A percentile compares a stretch with the other conserved stretches of the same genome.
Conservation (phyloP, 1,139 yeast species). For the Taphrina confusa region DNA sequence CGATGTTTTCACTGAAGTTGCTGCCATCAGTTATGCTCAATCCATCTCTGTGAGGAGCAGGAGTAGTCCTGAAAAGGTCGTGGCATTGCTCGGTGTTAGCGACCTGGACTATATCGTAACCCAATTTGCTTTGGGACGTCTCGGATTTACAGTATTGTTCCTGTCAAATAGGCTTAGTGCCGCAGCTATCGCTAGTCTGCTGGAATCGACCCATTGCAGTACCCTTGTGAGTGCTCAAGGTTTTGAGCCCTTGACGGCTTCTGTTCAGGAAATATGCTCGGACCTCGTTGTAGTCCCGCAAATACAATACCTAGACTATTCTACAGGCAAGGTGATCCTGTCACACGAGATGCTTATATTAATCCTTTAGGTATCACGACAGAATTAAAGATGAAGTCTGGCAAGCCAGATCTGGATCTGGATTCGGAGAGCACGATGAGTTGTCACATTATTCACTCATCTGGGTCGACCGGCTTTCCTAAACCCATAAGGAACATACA, state of each 20-base stretch:
- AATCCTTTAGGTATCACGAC: not conserved
- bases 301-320: not conserved
- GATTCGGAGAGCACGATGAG: not conserved
- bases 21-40: not conserved
- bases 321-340: not conserved
- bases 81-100: not conserved
- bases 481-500: not conserved
- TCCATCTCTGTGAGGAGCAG: not conserved
- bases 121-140: conserved; percentile 1
- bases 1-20: not conserved
- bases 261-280: not conserved
- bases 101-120: conserved; percentile 6
- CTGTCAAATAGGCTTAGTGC: conserved; percentile 1
- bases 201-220: not conserved
- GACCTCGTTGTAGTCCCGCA: not conserved
- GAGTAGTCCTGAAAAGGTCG: conserved; percentile 1
- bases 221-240: not conserved
- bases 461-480: conserved; percentile 5
- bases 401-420: not conserved
- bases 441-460: conserved; percentile 1
- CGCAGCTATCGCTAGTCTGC: not conserved
- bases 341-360: no score
- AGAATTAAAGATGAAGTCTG: not conserved
- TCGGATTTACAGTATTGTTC: conserved; percentile 1
- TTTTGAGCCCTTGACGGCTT: not conserved